Base-by-base conservation (phyloP, 306 rosid species). In the Lathyrus oleraceus region DNA sequence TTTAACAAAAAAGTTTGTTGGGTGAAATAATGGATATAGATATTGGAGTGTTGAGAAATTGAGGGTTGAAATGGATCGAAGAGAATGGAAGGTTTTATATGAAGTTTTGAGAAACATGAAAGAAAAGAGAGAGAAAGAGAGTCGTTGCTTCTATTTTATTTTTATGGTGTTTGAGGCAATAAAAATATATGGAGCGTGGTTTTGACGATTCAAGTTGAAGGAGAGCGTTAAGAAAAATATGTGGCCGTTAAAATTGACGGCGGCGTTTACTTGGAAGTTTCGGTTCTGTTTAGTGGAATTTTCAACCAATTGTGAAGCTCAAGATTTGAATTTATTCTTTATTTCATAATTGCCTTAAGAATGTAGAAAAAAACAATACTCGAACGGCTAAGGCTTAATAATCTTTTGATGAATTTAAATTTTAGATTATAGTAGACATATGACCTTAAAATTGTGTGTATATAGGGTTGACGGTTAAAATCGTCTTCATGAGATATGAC, bases 91-190 rank as follows among this genome's bases (percentile, higher is more conserved):
- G 10, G 68, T 25, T 28, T 1, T 53, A 21, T 21, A 4, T 1
- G 10, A 2, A 10, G 38, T 1, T 19, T 27, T 42, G 27, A 30
- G 86, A 79, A 82, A 15, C 36, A 5, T 12, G 76, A 17, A 45
- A 59, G 86, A 82, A 82, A 51, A 15, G 10, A 54, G 76, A 59
- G 51, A 71, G 86, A 82, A 82, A 67, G 62, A 17, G 58, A 39
- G 73, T 40, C 76, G 83, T 54, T 45, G 79, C 21, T 82, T 78
- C 85, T 47, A 8, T 64, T 25, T 7, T 17, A 20, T 0, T 15
- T 28, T 25, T 10, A 2, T 11, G 14, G 13, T n/a, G n/a, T 47
- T 16, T 10, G 39, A 42, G 51, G 28, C 40, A 57, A 52, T 71
- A n/a, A 0, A 15, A 62, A 59, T 30, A 12, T 30, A 0, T 4